A percentile compares a stretch with the other conserved stretches of the same genome.
These are phyloP conservation scores for Fusarium clavum DNA, from an alignment of 2,329 filamentous ascomycete genomes.

Conservation along the genomic window DNA sequence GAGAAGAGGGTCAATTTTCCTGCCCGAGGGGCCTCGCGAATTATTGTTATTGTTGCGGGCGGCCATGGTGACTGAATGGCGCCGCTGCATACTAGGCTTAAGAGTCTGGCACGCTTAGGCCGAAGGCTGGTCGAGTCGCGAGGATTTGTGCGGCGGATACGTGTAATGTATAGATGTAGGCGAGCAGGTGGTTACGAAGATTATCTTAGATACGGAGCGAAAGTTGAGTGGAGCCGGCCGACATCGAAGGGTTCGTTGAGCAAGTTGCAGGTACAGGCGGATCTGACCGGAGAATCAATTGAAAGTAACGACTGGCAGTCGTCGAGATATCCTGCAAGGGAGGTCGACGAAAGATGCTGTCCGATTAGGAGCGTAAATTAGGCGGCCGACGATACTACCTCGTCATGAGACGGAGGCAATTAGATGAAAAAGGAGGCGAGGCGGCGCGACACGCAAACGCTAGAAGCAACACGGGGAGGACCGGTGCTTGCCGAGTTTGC, in stretches of 20 bases:
- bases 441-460: conserved; percentile 35
- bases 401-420: conserved; percentile 42
- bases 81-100: conserved; percentile 47
- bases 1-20: conserved; percentile 51
- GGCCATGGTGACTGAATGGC: conserved; percentile 50
- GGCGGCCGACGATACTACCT: conserved; percentile 36
- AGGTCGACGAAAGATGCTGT: conserved; percentile 46
- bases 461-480: conserved; percentile 37
- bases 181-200: conserved; percentile 26
- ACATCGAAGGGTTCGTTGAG: conserved; percentile 44
- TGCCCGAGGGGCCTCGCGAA: conserved; percentile 47
- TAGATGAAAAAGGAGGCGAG: conserved; percentile 31
- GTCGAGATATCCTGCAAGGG: conserved; percentile 44
- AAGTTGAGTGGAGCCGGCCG: conserved; percentile 44
- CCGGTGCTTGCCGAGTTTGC: conserved; percentile 40
- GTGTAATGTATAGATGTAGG: conserved; percentile 25
- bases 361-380: conserved; percentile 35
- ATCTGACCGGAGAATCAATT: conserved; percentile 39
- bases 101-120: conserved; percentile 39
- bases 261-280: conserved; percentile 28
- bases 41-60: conserved; percentile 52
- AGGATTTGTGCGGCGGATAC: conserved; percentile 10
- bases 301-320: conserved; percentile 48
- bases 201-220: conserved; percentile 40
- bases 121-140: conserved; percentile 23